Evolutionary conservation across 2,329 filamentous ascomycete genomes (phyloP).

Genomic region (Falciphora oryzae): DNA sequence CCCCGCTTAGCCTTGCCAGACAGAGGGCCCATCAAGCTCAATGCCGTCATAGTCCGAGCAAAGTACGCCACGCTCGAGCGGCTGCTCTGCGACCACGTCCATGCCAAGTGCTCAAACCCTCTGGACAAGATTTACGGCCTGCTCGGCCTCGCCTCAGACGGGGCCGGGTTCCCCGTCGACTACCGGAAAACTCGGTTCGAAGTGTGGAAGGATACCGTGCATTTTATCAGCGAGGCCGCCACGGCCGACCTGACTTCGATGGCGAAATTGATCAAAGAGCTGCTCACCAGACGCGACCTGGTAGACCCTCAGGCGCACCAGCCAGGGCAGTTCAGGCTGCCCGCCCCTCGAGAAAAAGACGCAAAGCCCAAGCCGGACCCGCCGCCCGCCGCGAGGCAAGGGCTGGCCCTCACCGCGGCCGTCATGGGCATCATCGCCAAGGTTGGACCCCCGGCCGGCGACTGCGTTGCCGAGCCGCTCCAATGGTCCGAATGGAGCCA

Average conservation of each 20-base stretch:
- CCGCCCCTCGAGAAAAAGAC: too few relatives aligned
- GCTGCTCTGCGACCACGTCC: conserved; percentile 19
- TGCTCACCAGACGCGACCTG: neutral
- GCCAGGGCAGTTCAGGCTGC: neutral
- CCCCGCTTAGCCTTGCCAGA: too few relatives aligned
- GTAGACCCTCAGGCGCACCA: neutral
- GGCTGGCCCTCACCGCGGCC: too few relatives aligned
- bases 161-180: conserved; percentile 21
- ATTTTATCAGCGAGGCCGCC: neutral
- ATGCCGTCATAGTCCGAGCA: conserved; percentile 13
- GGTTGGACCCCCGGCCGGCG: neutral
- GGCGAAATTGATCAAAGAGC: neutral
- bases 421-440: neutral
- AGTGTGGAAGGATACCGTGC: conserved; percentile 24
- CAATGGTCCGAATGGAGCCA: neutral
- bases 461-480: neutral
- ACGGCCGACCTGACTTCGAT: neutral
- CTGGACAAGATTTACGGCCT: conserved; percentile 27
- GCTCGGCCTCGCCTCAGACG: conserved; percentile 22
- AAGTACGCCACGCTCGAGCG: conserved; percentile 15
- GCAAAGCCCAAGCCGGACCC: too few relatives aligned
- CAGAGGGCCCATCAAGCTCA: conserved; percentile 15
- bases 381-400: too few relatives aligned
- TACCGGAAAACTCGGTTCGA: conserved; percentile 21
- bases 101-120: conserved; percentile 21